Conservation (phyloP, 2,329 filamentous ascomycete genomes). For the Coleophoma crateriformis region DNA sequence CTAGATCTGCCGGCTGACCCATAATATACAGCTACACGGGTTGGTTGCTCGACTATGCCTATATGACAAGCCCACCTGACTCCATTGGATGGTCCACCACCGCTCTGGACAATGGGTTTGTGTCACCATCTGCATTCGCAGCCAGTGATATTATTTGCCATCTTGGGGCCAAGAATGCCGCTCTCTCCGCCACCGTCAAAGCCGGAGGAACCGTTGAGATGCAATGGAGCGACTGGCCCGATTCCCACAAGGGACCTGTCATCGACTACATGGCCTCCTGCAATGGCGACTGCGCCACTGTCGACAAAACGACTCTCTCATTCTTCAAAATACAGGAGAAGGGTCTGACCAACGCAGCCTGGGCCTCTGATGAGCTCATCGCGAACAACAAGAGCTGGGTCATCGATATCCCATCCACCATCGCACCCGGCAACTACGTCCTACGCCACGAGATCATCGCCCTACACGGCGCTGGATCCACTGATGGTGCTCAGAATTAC, state of each 20-base stretch:
- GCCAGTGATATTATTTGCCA: conserved; percentile 54
- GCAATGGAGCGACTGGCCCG: conserved; percentile 59
- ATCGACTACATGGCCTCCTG: conserved; percentile 14
- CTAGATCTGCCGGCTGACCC: no score
- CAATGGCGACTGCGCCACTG: conserved; percentile 27
- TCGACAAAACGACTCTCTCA: conserved; percentile 28
- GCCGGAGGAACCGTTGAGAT: conserved; percentile 53
- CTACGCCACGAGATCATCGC: conserved; percentile 37
- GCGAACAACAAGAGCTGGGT: conserved; percentile 45
- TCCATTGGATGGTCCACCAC: no score
- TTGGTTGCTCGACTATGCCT: no score
- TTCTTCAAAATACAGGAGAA: conserved; percentile 37
- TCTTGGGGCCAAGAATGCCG: conserved; percentile 42
- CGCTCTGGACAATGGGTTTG: no score
- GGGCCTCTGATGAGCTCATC: conserved; percentile 39
- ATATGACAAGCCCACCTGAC: no score
- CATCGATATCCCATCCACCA: conserved; percentile 34
- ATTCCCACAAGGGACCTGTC: conserved; percentile 43
- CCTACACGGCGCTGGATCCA: conserved; percentile 8
- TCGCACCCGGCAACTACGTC: conserved; percentile 42
- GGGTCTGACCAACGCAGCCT: conserved; percentile 25
- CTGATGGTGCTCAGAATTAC: conserved; percentile 43
- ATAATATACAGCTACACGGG: no score
- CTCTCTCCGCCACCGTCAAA: conserved; percentile 43
- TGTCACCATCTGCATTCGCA: background rate